Evolutionary conservation across 139 green algal species (phyloP).

Genomic region (Chlorella sp.): DNA sequence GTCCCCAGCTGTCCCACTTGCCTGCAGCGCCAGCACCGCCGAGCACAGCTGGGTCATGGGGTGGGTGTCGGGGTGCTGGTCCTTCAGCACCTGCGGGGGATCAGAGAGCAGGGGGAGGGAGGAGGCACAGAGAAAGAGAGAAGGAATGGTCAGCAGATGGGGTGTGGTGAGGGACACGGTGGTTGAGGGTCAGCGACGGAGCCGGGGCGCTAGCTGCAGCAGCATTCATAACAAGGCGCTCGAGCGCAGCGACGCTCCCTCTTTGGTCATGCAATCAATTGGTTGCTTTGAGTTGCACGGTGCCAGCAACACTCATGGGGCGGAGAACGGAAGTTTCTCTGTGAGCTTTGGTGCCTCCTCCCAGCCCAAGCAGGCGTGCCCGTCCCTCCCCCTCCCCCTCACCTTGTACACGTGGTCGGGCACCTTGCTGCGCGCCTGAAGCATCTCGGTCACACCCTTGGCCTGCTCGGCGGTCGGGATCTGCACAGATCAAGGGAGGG

Average conservation of each 20-base stretch:
- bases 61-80: constrained; percentile 84
- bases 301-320: too few relatives aligned
- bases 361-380: too few relatives aligned
- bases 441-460: constrained; percentile 73
- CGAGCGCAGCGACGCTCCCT: too few relatives aligned
- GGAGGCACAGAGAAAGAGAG: background rate
- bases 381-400: background rate
- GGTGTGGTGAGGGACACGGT: background rate
- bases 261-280: too few relatives aligned
- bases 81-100: constrained; percentile 61
- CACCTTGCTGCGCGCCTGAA: constrained; percentile 49
- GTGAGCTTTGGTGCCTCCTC: too few relatives aligned
- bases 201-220: too few relatives aligned
- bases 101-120: background rate
- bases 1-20: background rate
- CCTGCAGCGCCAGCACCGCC: constrained; percentile 86
- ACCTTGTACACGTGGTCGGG: constrained; percentile 28
- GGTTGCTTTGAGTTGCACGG: too few relatives aligned
- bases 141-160: background rate
- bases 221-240: too few relatives aligned
- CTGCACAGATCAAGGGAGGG: background rate
- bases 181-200: background rate
- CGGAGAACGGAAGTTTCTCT: too few relatives aligned
- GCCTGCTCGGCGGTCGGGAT: constrained; percentile 63
- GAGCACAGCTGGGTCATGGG: constrained; percentile 95